phyloP scores from a whole-genome alignment of 2,329 filamentous ascomycete genomes.

The Sclerotinia glacialis region DNA sequence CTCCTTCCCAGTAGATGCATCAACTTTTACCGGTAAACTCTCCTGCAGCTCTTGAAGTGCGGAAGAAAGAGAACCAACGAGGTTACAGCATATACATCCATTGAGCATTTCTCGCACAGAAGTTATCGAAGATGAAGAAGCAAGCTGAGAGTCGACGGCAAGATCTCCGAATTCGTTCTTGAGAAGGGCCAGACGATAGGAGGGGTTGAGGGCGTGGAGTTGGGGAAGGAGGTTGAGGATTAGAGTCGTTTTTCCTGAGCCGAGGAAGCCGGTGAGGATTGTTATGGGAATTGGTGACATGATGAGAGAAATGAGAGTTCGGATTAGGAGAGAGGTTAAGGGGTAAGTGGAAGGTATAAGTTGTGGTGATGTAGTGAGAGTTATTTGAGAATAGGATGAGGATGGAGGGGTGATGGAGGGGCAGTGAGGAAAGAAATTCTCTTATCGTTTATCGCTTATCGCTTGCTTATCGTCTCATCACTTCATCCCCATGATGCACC shows the following conservation, averaged over 20 bases:
- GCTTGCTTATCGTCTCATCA: not conserved
- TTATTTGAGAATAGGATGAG: not conserved
- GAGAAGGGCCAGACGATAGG: conserved; percentile 86
- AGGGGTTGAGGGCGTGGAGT: conserved; percentile 66
- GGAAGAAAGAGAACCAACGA: conserved; percentile 83
- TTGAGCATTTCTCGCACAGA: conserved; percentile 92
- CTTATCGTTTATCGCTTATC: conserved; percentile 17
- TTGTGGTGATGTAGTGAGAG: not conserved
- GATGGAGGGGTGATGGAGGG: conserved; percentile 14
- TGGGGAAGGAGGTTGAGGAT: conserved; percentile 93
- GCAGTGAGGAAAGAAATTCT: conserved; percentile 11
- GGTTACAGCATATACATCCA: conserved; percentile 98
- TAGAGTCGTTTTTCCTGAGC: conserved; percentile 93
- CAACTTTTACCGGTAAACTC: not conserved
- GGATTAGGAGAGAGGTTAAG: not conserved
- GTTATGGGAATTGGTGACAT: conserved; percentile 73
- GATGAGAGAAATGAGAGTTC: not conserved
- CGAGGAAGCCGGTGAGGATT: conserved; percentile 93
- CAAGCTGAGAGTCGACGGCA: conserved; percentile 89
- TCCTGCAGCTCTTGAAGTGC: conserved; percentile 69
- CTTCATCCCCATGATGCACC: not conserved
- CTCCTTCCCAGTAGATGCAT: not conserved
- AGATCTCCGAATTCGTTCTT: conserved; percentile 99
- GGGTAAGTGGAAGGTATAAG: not conserved
- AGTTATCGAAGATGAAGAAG: conserved; percentile 75